Evolutionary conservation across 106 monocot species (phyloP).

Genomic region (Ottelia alismoides): DNA sequence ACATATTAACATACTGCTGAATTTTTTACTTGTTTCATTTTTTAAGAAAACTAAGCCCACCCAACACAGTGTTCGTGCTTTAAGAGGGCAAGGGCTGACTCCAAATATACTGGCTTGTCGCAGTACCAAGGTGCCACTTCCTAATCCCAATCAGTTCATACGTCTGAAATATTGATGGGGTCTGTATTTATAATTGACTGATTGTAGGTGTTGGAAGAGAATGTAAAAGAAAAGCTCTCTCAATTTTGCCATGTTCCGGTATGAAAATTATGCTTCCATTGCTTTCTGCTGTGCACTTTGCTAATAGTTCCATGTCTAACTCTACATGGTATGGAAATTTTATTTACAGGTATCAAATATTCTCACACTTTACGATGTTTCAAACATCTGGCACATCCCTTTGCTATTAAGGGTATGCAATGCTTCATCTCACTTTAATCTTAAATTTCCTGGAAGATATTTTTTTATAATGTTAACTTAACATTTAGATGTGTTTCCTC

Average conservation of each 20-base stretch:
- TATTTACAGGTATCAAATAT: constrained; percentile 57
- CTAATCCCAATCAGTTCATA: too few species aligned
- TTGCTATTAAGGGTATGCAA: constrained; percentile 56
- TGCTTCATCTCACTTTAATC: neutral
- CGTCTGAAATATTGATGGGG: too few species aligned
- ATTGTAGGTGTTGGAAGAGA: constrained; percentile 38
- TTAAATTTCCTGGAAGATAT: neutral
- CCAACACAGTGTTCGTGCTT: constrained; percentile 54
- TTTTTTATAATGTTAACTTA: too few species aligned
- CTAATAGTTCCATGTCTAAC: neutral
- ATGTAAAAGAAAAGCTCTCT: constrained; percentile 65
- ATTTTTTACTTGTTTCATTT: too few species aligned
- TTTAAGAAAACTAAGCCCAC: constrained; percentile 80
- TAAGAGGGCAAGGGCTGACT: constrained; percentile 54
- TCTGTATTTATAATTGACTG: neutral
- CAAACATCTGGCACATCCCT: constrained; percentile 96
- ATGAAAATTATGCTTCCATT: too few species aligned
- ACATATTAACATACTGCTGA: too few species aligned
- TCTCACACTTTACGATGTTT: constrained; percentile 77
- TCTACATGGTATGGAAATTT: neutral
- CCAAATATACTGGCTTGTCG: constrained; percentile 70
- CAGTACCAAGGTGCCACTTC: constrained; percentile 61
- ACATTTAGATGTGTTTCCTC: neutral
- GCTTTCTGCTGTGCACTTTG: too few species aligned
- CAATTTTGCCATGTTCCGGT: constrained; percentile 78